Evolutionary conservation across 139 green algal species (phyloP).

Genomic region (Chlamydomonas applanata): DNA sequence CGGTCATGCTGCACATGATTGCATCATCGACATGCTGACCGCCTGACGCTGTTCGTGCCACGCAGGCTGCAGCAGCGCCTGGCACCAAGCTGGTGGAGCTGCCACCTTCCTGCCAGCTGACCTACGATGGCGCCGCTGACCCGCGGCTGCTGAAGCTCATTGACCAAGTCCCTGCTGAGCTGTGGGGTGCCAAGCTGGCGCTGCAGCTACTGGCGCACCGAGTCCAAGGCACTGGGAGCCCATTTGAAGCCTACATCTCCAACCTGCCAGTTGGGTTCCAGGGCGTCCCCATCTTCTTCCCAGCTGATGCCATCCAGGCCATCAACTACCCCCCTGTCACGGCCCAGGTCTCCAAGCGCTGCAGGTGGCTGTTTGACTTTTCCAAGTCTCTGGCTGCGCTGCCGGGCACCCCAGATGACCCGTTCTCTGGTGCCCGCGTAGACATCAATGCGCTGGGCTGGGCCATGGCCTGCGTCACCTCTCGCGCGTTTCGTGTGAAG

Average conservation of each 20-base stretch:
- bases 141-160: too few relatives aligned
- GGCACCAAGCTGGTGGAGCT: too few relatives aligned
- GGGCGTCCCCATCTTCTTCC: constrained; percentile 82
- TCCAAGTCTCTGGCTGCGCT: constrained; percentile 52
- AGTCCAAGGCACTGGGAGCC: constrained; percentile 36
- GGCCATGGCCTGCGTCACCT: constrained; percentile 71
- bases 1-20: too few relatives aligned
- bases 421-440: constrained; percentile 57
- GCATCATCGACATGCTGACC: too few relatives aligned
- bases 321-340: constrained; percentile 75
- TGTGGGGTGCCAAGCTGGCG: constrained; percentile 71
- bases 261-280: constrained; percentile 61
- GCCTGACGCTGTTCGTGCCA: too few relatives aligned
- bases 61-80: too few relatives aligned
- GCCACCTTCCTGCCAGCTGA: too few relatives aligned
- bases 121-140: too few relatives aligned
- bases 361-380: constrained; percentile 67
- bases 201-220: constrained; percentile 58
- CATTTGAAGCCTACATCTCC: constrained; percentile 62
- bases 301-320: constrained; percentile 39
- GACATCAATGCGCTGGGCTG: constrained; percentile 77
- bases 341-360: constrained; percentile 71
- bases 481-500: constrained; percentile 66
- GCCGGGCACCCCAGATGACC: constrained; percentile 45
- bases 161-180: constrained; percentile 61